Evolutionary conservation across 768 basidiomycete genomes (phyloP).

Genomic region (Candolleomyces aberdarensis): DNA sequence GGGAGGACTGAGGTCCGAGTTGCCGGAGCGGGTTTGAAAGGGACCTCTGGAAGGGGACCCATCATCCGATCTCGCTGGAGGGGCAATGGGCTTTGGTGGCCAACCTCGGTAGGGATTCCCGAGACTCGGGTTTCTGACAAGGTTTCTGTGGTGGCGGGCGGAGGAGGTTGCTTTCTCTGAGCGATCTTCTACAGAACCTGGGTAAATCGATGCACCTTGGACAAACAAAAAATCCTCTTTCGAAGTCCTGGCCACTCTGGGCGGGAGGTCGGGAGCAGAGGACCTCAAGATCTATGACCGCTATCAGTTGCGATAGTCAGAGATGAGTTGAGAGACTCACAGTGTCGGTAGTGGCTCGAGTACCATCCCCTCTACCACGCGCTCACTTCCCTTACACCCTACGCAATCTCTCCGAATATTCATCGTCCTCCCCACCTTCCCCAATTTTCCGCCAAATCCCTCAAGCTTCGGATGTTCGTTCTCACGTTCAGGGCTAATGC

Average conservation of each 20-base stretch:
- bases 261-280: conserved; percentile 54
- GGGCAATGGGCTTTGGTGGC: not conserved
- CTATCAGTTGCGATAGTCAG: not conserved
- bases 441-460: conserved; percentile 44
- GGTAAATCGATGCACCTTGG: conserved; percentile 58
- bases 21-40: conserved; percentile 36
- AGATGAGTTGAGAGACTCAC: conserved; percentile 33
- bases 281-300: conserved; percentile 57
- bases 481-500: conserved; percentile 73
- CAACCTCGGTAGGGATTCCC: conserved; percentile 37
- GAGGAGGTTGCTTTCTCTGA: too few relatives aligned
- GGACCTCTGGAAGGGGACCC: conserved; percentile 27
- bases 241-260: conserved; percentile 71
- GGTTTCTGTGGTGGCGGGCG: conserved; percentile 25
- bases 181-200: conserved; percentile 58
- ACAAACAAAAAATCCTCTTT: too few relatives aligned
- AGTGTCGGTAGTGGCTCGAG: conserved; percentile 53
- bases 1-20: conserved; percentile 13
- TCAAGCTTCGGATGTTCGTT: conserved; percentile 62
- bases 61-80: conserved; percentile 16
- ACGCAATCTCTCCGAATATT: conserved; percentile 50
- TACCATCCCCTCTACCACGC: conserved; percentile 78
- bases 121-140: conserved; percentile 19
- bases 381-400: conserved; percentile 67
- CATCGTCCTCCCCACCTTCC: conserved; percentile 32